Evolutionary conservation across 1,139 yeast genomes (phyloP).

Genomic region (Pichia inconspicua): DNA sequence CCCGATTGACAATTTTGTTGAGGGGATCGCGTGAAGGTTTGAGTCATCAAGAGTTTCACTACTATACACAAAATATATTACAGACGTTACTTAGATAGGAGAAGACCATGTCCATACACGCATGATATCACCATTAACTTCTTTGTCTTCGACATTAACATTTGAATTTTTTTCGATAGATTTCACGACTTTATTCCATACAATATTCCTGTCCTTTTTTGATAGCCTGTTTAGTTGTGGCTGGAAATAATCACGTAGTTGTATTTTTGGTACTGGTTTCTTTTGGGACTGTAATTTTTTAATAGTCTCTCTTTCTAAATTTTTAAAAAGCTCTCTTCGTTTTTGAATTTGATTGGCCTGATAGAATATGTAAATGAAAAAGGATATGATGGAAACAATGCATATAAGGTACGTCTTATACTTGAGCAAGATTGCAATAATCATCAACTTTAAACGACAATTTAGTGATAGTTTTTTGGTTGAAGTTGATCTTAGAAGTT

Average conservation of each 20-base stretch:
- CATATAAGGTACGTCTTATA: constrained; percentile 35
- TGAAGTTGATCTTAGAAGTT: constrained; percentile 68
- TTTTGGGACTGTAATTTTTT: constrained; percentile 37
- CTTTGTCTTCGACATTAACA: constrained; percentile 52
- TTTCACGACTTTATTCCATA: constrained; percentile 59
- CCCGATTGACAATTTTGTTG: too few relatives aligned
- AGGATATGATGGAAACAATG: constrained; percentile 22
- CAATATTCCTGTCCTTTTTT: constrained; percentile 38
- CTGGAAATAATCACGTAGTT: constrained; percentile 65
- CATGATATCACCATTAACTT: constrained; percentile 79
- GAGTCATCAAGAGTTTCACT: too few relatives aligned
- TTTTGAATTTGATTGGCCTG: constrained; percentile 21
- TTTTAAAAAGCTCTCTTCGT: constrained; percentile 31
- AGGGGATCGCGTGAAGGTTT: too few relatives aligned
- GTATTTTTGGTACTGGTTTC: constrained; percentile 53
- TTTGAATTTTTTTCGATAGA: constrained; percentile 62
- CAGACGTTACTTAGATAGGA: constrained; percentile 23
- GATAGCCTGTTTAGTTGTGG: constrained; percentile 25
- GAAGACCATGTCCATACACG: constrained; percentile 88
- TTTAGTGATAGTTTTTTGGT: constrained; percentile 53
- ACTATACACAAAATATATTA: too few relatives aligned
- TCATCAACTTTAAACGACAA: constrained; percentile 52
- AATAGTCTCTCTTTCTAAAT: constrained; percentile 38
- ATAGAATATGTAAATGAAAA: constrained; percentile 26
- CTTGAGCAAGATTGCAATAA: constrained; percentile 41